These are phyloP conservation scores for Thymus quinquecostatus DNA, from an alignment of 257 asterid species.

Conservation along the genomic window DNA sequence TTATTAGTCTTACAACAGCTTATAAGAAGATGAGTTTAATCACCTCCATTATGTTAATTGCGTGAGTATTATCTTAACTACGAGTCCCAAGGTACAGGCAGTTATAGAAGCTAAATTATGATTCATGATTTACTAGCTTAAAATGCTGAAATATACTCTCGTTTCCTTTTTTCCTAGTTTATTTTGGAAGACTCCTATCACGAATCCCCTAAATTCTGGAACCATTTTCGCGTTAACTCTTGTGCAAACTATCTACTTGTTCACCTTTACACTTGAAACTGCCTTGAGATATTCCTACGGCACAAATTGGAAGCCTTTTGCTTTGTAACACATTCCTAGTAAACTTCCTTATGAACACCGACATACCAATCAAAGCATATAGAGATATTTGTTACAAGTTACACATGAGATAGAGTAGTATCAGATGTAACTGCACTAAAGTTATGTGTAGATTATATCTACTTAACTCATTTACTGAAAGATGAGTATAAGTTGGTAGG, in stretches of 20 bases:
- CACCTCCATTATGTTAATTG: neutral
- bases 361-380: neutral
- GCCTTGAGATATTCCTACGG: neutral
- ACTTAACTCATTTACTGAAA: neutral
- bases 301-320: neutral
- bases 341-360: neutral
- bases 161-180: neutral
- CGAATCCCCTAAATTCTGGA: neutral
- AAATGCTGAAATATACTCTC: neutral
- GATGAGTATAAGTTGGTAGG: neutral
- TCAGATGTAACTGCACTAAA: neutral
- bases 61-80: neutral
- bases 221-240: neutral
- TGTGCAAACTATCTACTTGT: neutral
- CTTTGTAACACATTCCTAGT: neutral
- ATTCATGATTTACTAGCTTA: neutral
- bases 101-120: neutral
- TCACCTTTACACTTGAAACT: neutral
- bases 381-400: conserved; percentile 6
- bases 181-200: neutral
- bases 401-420: neutral
- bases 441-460: neutral
- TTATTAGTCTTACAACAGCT: neutral
- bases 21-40: neutral
- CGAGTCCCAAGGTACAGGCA: neutral